Base-by-base conservation (phyloP, 2,329 filamentous ascomycete genomes). In the Thelonectria discophora region DNA sequence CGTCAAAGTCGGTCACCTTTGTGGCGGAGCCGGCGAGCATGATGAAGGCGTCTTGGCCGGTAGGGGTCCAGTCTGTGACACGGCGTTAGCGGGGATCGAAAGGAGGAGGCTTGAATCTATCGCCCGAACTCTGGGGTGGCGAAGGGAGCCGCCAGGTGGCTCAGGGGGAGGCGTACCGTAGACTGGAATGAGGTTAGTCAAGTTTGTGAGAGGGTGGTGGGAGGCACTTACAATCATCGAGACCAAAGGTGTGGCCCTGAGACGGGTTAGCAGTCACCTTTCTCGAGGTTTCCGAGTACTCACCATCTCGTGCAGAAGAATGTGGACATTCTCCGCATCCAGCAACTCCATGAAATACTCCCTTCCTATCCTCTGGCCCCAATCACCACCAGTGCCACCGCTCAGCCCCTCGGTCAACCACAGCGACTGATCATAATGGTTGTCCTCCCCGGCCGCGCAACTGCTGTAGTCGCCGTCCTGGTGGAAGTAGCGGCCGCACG, bases 381-480 rank as follows among this genome's bases (percentile, higher is more conserved):
- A 82, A 58, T 82, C 79, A 47, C 80, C 80, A 48, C 80, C 80
- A 1, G 78, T 75, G 58, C 80, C 80, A 27, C 81, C 80, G 3
- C 62, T 18, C 62, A 82, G 74, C 7, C 79, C 80, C 21, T 79
- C 78, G 0, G 80, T 82, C n/a, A 83, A 74, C 81, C 81, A 82
- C 47, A 83, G 75, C 5, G 76, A 79, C 66, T 79, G 72, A 64
- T 82, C 78, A 63, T 82, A 82, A 69, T 81, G 80, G 13, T 73
- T 68, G 30, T 64, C 73, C 1, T 75, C 74, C 2, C 69, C 69
- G 2, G 64, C 66, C 5, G 76, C 64, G 63, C 80, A 82, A 17
- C 72, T 65, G 59, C 68, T 71, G 65, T 82, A 81, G 58, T 81
- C 73, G n/a, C 69, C 70, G 40, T 80, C 70, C 64, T 78, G 76